Conservation (phyloP, 1,284 basidiomycete species). For the Naganishia sp. region DNA sequence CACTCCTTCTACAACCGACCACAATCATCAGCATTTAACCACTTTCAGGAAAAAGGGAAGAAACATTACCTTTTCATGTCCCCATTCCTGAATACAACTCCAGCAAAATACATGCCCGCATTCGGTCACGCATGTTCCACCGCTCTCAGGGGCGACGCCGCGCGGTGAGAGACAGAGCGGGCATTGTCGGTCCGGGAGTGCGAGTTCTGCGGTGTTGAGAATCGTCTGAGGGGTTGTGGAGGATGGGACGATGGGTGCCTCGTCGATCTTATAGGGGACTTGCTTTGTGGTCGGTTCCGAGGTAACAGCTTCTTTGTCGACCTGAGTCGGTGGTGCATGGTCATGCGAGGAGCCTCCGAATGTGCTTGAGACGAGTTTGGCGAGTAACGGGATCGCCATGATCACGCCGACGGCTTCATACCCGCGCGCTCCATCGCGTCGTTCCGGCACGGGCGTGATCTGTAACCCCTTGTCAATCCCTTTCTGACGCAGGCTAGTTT, state of each 20-base stretch:
- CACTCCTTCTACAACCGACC: constrained; percentile 67
- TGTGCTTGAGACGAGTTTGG: constrained; percentile 56
- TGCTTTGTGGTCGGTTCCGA: constrained; percentile 28
- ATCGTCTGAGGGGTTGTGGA: constrained; percentile 44
- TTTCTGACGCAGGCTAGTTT: not conserved
- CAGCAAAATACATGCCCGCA: constrained; percentile 95
- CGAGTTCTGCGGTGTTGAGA: constrained; percentile 40
- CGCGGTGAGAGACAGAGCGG: constrained; percentile 83
- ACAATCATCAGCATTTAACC: constrained; percentile 4
- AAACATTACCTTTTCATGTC: constrained; percentile 70
- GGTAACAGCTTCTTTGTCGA: not conserved
- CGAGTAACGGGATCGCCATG: constrained; percentile 67
- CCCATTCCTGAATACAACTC: constrained; percentile 86
- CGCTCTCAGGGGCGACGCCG: constrained; percentile 59
- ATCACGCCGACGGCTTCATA: constrained; percentile 82
- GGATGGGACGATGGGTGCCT: not conserved
- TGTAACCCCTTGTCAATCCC: constrained; percentile 43
- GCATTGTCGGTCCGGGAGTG: constrained; percentile 70
- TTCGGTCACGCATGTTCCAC: constrained; percentile 73
- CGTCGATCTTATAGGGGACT: constrained; percentile 33
- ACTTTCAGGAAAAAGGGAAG: not conserved
- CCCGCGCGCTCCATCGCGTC: constrained; percentile 73
- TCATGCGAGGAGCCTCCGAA: constrained; percentile 40
- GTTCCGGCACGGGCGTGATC: constrained; percentile 68
- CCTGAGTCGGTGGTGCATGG: no score